Percentiles rank a stretch among this genome's conserved stretches.
Conservation (phyloP, 495 filamentous ascomycete species). For the Podospora pseudoanserina region DNA sequence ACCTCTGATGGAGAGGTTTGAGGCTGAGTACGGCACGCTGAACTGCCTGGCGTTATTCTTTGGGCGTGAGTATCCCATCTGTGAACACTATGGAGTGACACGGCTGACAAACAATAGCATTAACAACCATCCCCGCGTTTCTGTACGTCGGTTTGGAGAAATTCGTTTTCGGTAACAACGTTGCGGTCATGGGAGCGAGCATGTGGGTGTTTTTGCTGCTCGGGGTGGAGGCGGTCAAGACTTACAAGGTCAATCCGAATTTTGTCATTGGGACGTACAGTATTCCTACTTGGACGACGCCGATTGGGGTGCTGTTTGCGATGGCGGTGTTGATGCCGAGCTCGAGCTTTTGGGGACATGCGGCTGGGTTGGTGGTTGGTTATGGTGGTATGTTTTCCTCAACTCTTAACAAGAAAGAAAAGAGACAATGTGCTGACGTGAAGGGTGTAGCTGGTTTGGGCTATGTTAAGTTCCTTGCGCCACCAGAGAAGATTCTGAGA, state of each 20-base stretch:
- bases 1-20: constrained; percentile 86
- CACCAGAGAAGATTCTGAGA: constrained; percentile 73
- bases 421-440: constrained; percentile 9
- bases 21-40: constrained; percentile 90
- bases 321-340: constrained; percentile 71
- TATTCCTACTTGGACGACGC: constrained; percentile 89
- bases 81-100: background rate
- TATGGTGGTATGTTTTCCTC: constrained; percentile 68
- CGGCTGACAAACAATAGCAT: constrained; percentile 46
- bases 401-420: too few species aligned
- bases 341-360: constrained; percentile 80
- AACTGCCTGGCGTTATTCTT: constrained; percentile 77
- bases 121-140: constrained; percentile 73
- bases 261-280: constrained; percentile 68
- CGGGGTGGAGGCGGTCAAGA: constrained; percentile 77
- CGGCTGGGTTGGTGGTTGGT: constrained; percentile 75
- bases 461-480: constrained; percentile 79
- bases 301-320: constrained; percentile 67
- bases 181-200: constrained; percentile 71
- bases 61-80: constrained; percentile 63
- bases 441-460: constrained; percentile 63
- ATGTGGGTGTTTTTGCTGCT: constrained; percentile 90
- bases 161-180: constrained; percentile 59
- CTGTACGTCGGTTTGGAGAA: constrained; percentile 70
- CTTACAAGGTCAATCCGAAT: constrained; percentile 65